Base-by-base conservation (phyloP, 1,139 yeast genomes). In the Candida sp. region DNA sequence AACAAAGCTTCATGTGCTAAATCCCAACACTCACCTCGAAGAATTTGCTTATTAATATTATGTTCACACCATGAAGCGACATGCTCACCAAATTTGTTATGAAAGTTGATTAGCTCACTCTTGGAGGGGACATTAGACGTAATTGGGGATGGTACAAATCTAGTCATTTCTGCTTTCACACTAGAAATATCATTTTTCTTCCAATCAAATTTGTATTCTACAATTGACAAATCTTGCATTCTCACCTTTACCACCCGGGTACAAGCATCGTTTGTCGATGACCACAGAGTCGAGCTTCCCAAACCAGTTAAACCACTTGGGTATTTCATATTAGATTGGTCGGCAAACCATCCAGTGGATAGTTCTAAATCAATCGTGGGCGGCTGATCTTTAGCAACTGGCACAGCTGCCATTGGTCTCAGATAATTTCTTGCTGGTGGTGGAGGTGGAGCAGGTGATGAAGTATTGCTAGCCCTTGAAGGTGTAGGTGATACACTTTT, bases 1-100 rank as follows among this genome's bases (percentile, higher is more conserved):
- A 67, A 64, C 34, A 84, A 65, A 0, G 89, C 88, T 43, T 81
- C 80, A 42, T 75, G 74, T 1, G 89, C 91, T 46, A 85, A 69
- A 36, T 87, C 86, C 91, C 91, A 85, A 61, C 93, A 85, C 56
- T 85, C 91, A 7, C 93, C 93, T 42, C 77, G 63, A 2, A 87
- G 88, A 5, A 85, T 86, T 43, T 70, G 70, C 39, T 70, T 68
- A 1, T 85, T 86, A 39, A 65, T 55, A 37, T 72, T 71, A 35
- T 73, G 73, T 52, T 82, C 85, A 52, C 81, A 70, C 87, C 88
- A 84, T 21, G 73, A 61, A 4, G 87, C 89, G 8, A 84, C 75
- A 49, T 77, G 72, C 22, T 73, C 75, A 3, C 83, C 82, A 54
- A 66, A 79, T 36, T 61, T 62, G 23, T 70, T 58, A 42, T 74